Evolutionary conservation across 495 filamentous ascomycete species (phyloP).

Genomic region (Xylaria acuta): DNA sequence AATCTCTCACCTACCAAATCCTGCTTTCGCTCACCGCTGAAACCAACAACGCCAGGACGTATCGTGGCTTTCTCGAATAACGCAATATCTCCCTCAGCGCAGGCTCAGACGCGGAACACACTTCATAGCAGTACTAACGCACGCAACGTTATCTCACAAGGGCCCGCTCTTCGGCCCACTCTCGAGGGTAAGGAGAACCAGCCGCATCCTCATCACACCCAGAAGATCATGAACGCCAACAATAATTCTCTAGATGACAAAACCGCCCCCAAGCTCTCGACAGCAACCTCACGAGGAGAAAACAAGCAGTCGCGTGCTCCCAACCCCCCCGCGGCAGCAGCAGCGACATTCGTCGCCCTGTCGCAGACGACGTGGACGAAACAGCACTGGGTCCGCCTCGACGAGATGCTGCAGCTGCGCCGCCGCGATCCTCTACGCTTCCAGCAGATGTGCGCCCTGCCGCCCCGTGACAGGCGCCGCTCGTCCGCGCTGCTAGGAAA

Average conservation of each 20-base stretch:
- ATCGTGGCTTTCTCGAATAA: conserved; percentile 55
- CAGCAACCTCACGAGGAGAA: neutral
- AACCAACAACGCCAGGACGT: conserved; percentile 54
- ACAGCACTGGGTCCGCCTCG: conserved; percentile 50
- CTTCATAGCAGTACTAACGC: conserved; percentile 10
- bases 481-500: conserved; percentile 43
- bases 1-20: conserved; percentile 57
- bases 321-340: neutral
- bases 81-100: conserved; percentile 43
- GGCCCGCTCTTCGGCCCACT: conserved; percentile 24
- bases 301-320: neutral
- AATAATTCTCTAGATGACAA: conserved; percentile 23
- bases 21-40: conserved; percentile 58
- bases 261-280: neutral
- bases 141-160: conserved; percentile 21
- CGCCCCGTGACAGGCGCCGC: conserved; percentile 19
- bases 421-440: conserved; percentile 36
- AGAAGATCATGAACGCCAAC: conserved; percentile 12
- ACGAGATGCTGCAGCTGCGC: conserved; percentile 44
- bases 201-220: conserved; percentile 18
- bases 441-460: conserved; percentile 31
- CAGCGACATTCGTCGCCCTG: conserved; percentile 27
- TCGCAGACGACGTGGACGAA: conserved; percentile 49
- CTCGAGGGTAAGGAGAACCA: conserved; percentile 30
- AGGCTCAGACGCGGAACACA: conserved; percentile 36